Conservation (phyloP, 371 early-diverging fungal genomes). For the Neoconidiobolus thromboides region DNA sequence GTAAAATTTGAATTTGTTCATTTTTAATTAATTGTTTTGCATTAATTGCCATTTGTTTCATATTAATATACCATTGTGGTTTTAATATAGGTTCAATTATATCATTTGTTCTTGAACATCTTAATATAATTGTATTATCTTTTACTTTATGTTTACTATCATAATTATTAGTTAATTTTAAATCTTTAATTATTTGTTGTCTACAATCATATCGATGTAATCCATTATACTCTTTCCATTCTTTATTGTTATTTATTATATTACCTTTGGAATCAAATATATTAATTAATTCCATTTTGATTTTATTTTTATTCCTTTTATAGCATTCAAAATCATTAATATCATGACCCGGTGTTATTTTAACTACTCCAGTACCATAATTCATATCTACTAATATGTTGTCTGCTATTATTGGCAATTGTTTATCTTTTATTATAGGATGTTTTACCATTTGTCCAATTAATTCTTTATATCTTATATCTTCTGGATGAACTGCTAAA, state of each 20-base stretch:
- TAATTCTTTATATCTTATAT: constrained; percentile 54
- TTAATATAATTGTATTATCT: constrained; percentile 64
- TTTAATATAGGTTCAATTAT: constrained; percentile 92
- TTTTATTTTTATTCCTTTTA: constrained; percentile 69
- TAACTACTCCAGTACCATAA: constrained; percentile 96
- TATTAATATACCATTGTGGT: constrained; percentile 87
- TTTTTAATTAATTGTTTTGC: constrained; percentile 49
- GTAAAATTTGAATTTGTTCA: constrained; percentile 57
- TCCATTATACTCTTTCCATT: background rate
- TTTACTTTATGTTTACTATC: constrained; percentile 26
- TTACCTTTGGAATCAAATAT: background rate
- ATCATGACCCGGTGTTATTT: constrained; percentile 89
- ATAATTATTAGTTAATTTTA: constrained; percentile 27
- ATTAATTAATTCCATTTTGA: constrained; percentile 22
- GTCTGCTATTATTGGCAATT: constrained; percentile 77
- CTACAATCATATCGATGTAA: constrained; percentile 69
- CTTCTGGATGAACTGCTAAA: constrained; percentile 85
- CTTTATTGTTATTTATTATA: background rate
- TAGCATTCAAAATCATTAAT: constrained; percentile 84
- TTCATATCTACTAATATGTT: constrained; percentile 75
- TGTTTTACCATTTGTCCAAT: constrained; percentile 66
- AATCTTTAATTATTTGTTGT: constrained; percentile 36
- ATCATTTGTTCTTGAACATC: constrained; percentile 83
- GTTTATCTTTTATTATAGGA: constrained; percentile 54
- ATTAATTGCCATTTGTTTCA: constrained; percentile 47